Base-by-base conservation (phyloP, 139 green algal species). In the Tetratostichococcus sp. region DNA sequence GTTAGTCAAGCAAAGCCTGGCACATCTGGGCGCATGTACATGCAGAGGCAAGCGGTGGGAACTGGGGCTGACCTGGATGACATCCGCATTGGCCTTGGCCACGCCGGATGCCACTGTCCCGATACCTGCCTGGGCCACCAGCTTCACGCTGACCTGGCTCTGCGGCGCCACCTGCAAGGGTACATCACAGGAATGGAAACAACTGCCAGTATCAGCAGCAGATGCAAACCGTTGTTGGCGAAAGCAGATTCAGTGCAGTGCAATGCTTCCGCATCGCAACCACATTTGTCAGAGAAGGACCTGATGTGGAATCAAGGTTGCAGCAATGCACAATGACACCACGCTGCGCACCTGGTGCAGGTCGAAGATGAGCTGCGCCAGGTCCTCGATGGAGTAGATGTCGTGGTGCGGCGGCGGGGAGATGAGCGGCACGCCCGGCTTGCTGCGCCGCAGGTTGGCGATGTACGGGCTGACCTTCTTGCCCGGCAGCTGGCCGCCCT, bases 371-470 rank as follows among this genome's bases (percentile, higher is more conserved):
- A 99, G 93, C 91, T 99, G 96, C 17, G 96, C 92, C 58, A 99
- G 90, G 78, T 99, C 96, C 90, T 99, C 96, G 74, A 99, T 99
- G 73, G 95, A 99, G 91, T 99, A 99, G 86, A 99, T 99, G 91
- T 99, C 96, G 83, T 99, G 96, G 91, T 99, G 96, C 19, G 96
- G 96, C 0, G 96, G 96, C 6, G 96, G 96, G 5, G 89, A 97
- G 86, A 99, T 99, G 35, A 99, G 92, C 21, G 96, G 95, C 75
- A 99, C 95, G 42, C 96, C 96, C 1, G 96, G 89, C 91, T 99
- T 99, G 84, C 89, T 97, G 78, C 93, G 89, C 39, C 96, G 80
- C 77, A 99, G 89, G 69, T 78, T 77, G 6, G 95, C 96, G 69
- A 99, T 99, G 91, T 99, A 99, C 25, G 96, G 95, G 17, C 82